Percentiles rank a stretch among this genome's conserved stretches.
These are phyloP conservation scores for Lycium barbarum DNA, from an alignment of 257 asterid genomes.

Conservation along the genomic window DNA sequence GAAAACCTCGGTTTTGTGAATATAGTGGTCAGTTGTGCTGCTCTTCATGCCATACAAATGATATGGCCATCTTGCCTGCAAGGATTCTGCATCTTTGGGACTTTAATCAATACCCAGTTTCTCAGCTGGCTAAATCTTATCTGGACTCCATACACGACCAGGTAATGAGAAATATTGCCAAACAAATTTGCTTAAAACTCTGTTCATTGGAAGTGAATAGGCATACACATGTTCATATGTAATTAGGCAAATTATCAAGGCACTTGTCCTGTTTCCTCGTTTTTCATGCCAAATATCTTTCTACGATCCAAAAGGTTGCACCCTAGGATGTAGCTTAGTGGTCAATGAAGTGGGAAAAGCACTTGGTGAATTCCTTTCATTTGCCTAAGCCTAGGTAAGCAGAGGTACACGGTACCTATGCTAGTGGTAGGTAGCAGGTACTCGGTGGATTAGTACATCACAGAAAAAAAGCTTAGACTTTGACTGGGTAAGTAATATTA, in stretches of 20 bases:
- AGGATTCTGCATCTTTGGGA: constrained; percentile 92
- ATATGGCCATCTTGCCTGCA: constrained; percentile 87
- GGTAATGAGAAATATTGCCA: constrained; percentile 48
- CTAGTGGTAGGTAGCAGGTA: not conserved
- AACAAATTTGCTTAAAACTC: not conserved
- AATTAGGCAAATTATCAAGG: not conserved
- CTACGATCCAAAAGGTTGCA: not conserved
- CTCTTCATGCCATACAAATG: constrained; percentile 87
- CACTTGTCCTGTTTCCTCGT: not conserved
- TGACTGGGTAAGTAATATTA: not conserved
- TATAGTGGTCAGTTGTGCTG: constrained; percentile 90
- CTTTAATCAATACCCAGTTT: constrained; percentile 80
- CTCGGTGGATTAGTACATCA: not conserved
- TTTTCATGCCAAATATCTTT: not conserved
- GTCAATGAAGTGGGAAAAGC: not conserved
- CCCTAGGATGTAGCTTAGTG: not conserved
- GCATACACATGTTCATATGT: not conserved
- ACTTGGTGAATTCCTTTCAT: not conserved
- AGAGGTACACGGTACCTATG: not conserved
- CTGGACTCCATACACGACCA: constrained; percentile 87
- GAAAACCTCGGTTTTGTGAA: constrained; percentile 92
- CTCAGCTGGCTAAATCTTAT: constrained; percentile 87
- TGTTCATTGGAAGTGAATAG: not conserved
- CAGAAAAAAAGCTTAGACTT: not conserved
- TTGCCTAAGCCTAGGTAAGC: not conserved